These are phyloP conservation scores for Chiua virens DNA, from an alignment of 768 basidiomycete genomes.

Conservation along the genomic window DNA sequence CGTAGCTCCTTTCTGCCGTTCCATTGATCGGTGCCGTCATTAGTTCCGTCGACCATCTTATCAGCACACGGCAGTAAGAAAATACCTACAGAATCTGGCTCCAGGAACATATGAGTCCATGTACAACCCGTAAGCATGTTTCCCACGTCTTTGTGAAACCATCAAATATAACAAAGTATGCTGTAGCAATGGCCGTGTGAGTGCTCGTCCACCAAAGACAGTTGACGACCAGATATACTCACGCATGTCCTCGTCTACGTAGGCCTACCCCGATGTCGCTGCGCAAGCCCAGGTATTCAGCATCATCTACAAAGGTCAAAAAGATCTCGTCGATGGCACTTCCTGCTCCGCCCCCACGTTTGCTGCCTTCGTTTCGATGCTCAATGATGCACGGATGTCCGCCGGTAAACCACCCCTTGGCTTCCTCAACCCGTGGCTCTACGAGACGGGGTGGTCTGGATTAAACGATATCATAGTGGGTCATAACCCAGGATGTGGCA, in stretches of 20 bases:
- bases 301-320: slow-evolving; percentile 43
- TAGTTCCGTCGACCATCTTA: slow-evolving; percentile 57
- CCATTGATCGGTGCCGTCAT: neutral
- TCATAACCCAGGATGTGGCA: slow-evolving; percentile 60
- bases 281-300: slow-evolving; percentile 54
- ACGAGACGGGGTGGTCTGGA: slow-evolving; percentile 31
- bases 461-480: slow-evolving; percentile 63
- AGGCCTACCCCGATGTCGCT: slow-evolving; percentile 65
- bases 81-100: slow-evolving; percentile 46
- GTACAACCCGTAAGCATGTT: slow-evolving; percentile 51
- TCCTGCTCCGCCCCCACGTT: slow-evolving; percentile 67
- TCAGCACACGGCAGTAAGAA: slow-evolving; percentile 45
- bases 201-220: slow-evolving; percentile 12
- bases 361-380: slow-evolving; percentile 58
- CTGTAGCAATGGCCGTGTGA: slow-evolving; percentile 53
- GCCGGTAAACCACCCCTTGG: slow-evolving; percentile 48
- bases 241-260: no score
- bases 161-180: no score
- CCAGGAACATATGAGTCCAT: slow-evolving; percentile 54
- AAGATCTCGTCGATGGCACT: slow-evolving; percentile 53
- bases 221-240: neutral
- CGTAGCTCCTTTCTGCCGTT: neutral
- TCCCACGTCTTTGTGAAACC: no score
- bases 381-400: slow-evolving; percentile 61
- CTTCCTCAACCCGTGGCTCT: slow-evolving; percentile 66